phyloP scores from a whole-genome alignment of 176 grass and related monocot species.

The Cenchrus purpureus region DNA sequence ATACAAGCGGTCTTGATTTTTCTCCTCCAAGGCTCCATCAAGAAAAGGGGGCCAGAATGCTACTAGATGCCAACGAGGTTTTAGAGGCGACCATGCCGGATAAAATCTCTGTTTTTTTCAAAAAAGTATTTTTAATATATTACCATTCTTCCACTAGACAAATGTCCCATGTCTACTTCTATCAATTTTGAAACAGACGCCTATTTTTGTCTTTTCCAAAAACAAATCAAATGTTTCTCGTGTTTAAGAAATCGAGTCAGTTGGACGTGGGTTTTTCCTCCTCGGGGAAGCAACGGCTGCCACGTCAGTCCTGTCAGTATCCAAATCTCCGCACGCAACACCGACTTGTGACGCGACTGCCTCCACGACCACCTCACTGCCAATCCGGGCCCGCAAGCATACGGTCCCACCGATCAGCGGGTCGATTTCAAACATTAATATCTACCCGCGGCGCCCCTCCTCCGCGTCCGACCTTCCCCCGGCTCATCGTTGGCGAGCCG shows the following conservation, averaged over 20 bases:
- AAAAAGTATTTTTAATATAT: too few relatives aligned
- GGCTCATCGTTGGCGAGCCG: background rate
- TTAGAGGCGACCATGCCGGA: too few relatives aligned
- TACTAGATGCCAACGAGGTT: background rate
- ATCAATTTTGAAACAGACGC: background rate
- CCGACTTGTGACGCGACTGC: background rate
- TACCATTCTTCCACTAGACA: background rate
- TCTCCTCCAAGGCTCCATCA: background rate
- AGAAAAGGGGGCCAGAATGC: too few relatives aligned
- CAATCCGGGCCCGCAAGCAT: fast-evolving
- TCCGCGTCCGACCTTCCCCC: constrained; percentile 27
- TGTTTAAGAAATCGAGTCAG: background rate
- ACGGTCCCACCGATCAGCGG: background rate
- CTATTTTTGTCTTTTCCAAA: background rate
- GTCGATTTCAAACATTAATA: fast-evolving
- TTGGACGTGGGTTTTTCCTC: background rate
- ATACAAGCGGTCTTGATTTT: background rate
- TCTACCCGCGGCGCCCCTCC: constrained; percentile 21
- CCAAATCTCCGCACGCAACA: background rate
- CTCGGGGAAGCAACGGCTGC: background rate
- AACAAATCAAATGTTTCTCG: background rate
- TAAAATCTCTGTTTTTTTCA: too few relatives aligned
- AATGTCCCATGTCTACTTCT: background rate
- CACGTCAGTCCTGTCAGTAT: background rate
- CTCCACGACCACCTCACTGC: fast-evolving